A percentile compares a stretch with the other conserved stretches of the same genome.
phyloP scores from a whole-genome alignment of 2,329 filamentous ascomycete genomes.

The Stemphylium vesicarium region DNA sequence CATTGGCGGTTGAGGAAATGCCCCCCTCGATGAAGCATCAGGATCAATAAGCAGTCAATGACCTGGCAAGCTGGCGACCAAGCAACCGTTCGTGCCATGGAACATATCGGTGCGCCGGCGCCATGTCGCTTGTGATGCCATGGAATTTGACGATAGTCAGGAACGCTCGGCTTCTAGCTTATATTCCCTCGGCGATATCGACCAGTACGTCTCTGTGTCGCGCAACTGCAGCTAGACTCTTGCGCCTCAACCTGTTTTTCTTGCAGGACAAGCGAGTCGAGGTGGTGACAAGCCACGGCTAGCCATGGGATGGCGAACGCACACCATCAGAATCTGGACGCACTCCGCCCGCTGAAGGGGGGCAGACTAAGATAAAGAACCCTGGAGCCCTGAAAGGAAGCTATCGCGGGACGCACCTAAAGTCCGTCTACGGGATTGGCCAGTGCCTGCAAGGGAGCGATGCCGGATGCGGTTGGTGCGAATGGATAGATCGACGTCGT shows the following conservation, averaged over 20 bases:
- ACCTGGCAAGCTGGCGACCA: constrained; percentile 41
- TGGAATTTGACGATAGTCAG: constrained; percentile 26
- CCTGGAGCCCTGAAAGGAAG: constrained; percentile 18
- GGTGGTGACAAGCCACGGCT: neutral
- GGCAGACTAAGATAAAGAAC: constrained; percentile 20
- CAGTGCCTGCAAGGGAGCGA: constrained; percentile 27
- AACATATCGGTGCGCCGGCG: constrained; percentile 32
- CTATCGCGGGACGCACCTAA: constrained; percentile 40
- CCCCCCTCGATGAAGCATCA: constrained; percentile 23
- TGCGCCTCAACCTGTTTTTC: constrained; percentile 1
- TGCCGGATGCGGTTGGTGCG: constrained; percentile 23
- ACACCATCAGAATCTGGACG: constrained; percentile 8
- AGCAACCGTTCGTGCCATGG: constrained; percentile 35
- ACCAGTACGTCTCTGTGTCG: neutral
- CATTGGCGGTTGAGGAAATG: constrained; percentile 30
- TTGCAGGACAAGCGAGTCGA: too few species aligned
- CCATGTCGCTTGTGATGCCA: constrained; percentile 23
- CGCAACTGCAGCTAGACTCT: neutral
- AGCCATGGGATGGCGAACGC: constrained; percentile 9
- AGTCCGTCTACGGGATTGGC: constrained; percentile 38
- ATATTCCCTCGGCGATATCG: constrained; percentile 1
- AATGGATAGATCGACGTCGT: constrained; percentile 35
- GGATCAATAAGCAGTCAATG: constrained; percentile 33
- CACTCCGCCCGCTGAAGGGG: constrained; percentile 2
- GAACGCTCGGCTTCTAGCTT: constrained; percentile 19